Conservation (phyloP, 2,329 filamentous ascomycete species). For the Chrysosporium queenslandicum region DNA sequence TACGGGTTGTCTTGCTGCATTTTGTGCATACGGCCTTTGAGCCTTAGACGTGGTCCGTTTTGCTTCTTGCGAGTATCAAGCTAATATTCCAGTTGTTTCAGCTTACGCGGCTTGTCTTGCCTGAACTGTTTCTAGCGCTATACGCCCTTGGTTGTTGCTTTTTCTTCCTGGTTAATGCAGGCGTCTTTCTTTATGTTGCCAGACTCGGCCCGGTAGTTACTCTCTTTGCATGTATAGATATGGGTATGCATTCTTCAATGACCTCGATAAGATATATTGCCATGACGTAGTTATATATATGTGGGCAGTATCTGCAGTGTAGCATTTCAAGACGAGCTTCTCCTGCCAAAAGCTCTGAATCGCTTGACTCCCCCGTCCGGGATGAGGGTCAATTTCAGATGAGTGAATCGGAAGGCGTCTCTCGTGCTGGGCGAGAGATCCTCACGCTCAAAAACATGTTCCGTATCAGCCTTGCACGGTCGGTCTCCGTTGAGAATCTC, state of each 20-base stretch:
- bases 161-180: background rate
- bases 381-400: slow-evolving; percentile 84
- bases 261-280: too few relatives aligned
- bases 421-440: slow-evolving; percentile 51
- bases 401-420: slow-evolving; percentile 65
- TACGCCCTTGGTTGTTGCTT: background rate
- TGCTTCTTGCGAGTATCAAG: background rate
- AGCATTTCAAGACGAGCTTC: slow-evolving; percentile 20
- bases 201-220: background rate
- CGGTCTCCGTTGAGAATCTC: slow-evolving; percentile 31
- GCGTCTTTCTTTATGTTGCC: background rate
- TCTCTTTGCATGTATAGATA: background rate
- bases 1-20: background rate
- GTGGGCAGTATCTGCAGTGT: background rate
- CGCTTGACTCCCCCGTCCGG: slow-evolving; percentile 90
- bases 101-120: background rate
- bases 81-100: background rate
- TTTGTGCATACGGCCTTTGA: background rate
- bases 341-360: slow-evolving; percentile 63
- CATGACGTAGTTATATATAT: background rate
- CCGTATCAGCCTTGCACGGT: slow-evolving; percentile 32
- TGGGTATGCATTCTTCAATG: too few relatives aligned
- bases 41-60: background rate
- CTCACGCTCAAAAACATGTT: slow-evolving; percentile 33
- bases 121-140: too few relatives aligned